Evolutionary conservation across 2,329 filamentous ascomycete genomes (phyloP), one percentile per base, ranked within the genome.

Genomic region (Fusarium ambrosium): DNA sequence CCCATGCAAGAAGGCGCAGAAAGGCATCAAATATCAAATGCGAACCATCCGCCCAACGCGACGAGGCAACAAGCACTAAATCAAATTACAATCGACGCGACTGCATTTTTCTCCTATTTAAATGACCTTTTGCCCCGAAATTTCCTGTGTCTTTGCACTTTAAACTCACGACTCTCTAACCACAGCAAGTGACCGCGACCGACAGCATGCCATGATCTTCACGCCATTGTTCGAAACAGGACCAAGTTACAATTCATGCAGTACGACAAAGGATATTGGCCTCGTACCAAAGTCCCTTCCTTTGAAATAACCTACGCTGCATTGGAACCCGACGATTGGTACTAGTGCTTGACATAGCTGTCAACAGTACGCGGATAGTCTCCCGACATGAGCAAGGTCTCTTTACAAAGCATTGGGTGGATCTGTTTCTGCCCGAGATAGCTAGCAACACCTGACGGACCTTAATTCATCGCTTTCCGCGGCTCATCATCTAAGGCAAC

Each of bases 1-100:
- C 72, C 70, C 63, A 73, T 75, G 70, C 66, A 73, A 66, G 69
- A 75, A 75, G 65, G 45, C 62, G 70, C 70, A 71, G 72, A 66
- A 66, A 74, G 66, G 70, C 66, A 66, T 71, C 62, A 32, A 66
- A 55, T 45, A 29, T 11, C 20, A 18, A 55, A 65, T 73, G 73
- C 73, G 73, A 75, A 74, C 73, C 73, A 55, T 59, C 27, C 39
- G 60, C 62, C 37, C 18, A n/a, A 32, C 37, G 39, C 48, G 37
- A 62, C 63, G 48, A 76, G 73, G 73, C 70, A 75, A 73, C 63
- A 64, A 68, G 51, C 56, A 36, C 68, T 75, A 67, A 61, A 64
- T 64, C 45, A 22, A 72, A 72, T 64, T 60, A 41, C 64, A 66
- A 73, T 59, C 18, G n/a, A 65, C 32, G n/a, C 51, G 20, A 56